Evolutionary conservation across 305 asterid genomes (phyloP).

Genomic region (Solanum aculeatissimum): DNA sequence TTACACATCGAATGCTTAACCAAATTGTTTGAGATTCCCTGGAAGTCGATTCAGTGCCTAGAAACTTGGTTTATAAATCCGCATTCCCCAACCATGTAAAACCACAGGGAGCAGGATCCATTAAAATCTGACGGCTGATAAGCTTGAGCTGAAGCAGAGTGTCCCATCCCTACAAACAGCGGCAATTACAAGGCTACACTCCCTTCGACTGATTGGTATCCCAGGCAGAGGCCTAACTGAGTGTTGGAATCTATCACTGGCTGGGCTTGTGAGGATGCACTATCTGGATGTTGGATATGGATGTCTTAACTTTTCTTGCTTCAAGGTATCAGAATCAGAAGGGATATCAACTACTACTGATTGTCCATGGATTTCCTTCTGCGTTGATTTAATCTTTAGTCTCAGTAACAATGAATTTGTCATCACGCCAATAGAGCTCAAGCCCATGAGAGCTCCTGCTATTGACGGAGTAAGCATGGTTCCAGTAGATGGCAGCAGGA

Average conservation of each 20-base stretch:
- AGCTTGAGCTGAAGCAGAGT: background rate
- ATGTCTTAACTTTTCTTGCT: slow-evolving; percentile 3
- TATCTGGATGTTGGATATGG: slow-evolving; percentile 10
- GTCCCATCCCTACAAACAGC: background rate
- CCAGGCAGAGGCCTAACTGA: background rate
- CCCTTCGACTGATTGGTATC: background rate
- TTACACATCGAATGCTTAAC: background rate
- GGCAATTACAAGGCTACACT: background rate
- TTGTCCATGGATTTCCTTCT: slow-evolving; percentile 23
- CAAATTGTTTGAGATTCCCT: background rate
- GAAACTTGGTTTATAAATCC: background rate
- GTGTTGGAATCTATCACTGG: background rate
- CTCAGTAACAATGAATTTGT: slow-evolving; percentile 75
- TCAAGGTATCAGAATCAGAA: background rate
- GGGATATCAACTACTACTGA: slow-evolving; percentile 14
- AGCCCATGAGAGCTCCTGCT: slow-evolving; percentile 98
- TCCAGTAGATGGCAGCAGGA: slow-evolving; percentile 75
- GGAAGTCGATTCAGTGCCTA: background rate
- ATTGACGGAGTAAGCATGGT: slow-evolving; percentile 93
- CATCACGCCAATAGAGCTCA: slow-evolving; percentile 96
- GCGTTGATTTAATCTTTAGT: slow-evolving; percentile 40
- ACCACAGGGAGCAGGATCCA: background rate
- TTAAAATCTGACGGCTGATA: background rate
- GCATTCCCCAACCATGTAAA: background rate
- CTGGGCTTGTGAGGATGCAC: background rate